Evolutionary conservation across 1,284 basidiomycete genomes (phyloP).

Genomic region (Ceratobasidium sp.): DNA sequence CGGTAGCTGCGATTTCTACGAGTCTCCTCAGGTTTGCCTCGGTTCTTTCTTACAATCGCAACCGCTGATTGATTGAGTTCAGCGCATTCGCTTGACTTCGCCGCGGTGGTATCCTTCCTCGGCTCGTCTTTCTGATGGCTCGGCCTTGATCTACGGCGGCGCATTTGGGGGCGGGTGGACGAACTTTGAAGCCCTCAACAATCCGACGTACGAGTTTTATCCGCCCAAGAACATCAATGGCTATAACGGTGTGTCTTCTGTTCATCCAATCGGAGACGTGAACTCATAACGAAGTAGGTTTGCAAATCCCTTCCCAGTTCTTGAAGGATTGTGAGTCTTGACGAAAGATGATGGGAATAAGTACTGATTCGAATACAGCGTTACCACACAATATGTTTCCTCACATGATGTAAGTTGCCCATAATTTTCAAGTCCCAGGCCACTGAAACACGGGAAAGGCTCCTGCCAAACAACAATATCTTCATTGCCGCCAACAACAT

Average conservation of each 20-base stretch:
- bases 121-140: conserved; percentile 74
- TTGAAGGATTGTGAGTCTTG: too few species aligned
- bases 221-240: conserved; percentile 73
- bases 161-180: conserved; percentile 74
- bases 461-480: background rate
- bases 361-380: too few species aligned
- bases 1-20: conserved; percentile 64
- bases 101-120: conserved; percentile 81
- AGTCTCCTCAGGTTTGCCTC: conserved; percentile 59
- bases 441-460: background rate
- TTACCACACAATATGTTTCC: too few species aligned
- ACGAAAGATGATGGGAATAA: too few species aligned
- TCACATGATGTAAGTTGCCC: conserved; percentile 36
- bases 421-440: background rate
- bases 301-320: conserved; percentile 67
- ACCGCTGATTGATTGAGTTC: background rate
- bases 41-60: background rate
- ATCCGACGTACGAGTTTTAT: conserved; percentile 80
- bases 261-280: background rate
- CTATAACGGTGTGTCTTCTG: conserved; percentile 57
- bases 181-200: conserved; percentile 76
- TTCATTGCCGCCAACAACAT: conserved; percentile 12
- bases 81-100: conserved; percentile 68
- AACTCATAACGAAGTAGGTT: conserved; percentile 17
- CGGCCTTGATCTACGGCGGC: conserved; percentile 80